Conservation (phyloP, 768 basidiomycete genomes). For the Leccinum rimulosum region DNA sequence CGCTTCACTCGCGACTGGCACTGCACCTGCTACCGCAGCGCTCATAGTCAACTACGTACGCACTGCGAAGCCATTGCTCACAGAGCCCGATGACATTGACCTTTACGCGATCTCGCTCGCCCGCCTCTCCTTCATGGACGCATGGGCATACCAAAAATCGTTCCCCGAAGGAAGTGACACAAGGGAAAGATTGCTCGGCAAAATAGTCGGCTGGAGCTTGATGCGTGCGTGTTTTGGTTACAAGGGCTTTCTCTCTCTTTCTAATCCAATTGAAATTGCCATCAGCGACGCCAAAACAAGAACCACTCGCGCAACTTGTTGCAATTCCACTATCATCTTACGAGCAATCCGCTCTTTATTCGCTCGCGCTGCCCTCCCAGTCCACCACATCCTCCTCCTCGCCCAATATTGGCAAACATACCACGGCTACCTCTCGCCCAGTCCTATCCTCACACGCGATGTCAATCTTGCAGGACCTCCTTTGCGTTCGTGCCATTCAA, state of each 20-base stretch:
- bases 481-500: constrained; percentile 75
- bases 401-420: constrained; percentile 5
- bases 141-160: constrained; percentile 73
- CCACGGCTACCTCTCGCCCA: neutral
- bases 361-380: constrained; percentile 53
- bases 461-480: constrained; percentile 69
- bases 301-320: constrained; percentile 59
- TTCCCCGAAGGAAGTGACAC: constrained; percentile 59
- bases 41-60: constrained; percentile 74
- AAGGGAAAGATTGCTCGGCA: constrained; percentile 53
- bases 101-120: constrained; percentile 68
- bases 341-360: constrained; percentile 58
- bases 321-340: constrained; percentile 61
- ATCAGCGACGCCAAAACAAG: constrained; percentile 57
- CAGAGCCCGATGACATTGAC: constrained; percentile 67
- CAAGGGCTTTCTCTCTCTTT: neutral
- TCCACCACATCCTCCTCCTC: constrained; percentile 17
- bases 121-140: constrained; percentile 60
- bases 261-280: constrained; percentile 1
- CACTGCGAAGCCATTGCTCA: constrained; percentile 69
- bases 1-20: constrained; percentile 27
- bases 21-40: constrained; percentile 15
- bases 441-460: constrained; percentile 46
- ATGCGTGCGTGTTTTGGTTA: constrained; percentile 49
- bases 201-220: constrained; percentile 65